Percentiles rank a stretch among this genome's conserved stretches.
phyloP scores from a whole-genome alignment of 768 basidiomycete genomes.

The Termitomyces sp. region DNA sequence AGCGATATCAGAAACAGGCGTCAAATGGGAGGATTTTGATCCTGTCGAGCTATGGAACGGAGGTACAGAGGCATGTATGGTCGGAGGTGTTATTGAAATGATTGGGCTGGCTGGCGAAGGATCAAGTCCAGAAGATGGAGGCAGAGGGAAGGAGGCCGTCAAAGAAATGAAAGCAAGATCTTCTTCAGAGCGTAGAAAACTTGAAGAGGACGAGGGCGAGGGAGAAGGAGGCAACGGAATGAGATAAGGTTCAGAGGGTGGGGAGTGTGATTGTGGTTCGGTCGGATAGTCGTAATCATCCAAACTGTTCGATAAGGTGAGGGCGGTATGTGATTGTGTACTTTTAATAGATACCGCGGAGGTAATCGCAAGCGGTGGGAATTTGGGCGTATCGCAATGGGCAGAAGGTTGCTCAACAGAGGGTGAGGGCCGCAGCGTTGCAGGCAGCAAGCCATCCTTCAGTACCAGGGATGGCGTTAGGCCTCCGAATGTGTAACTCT shows the following conservation, averaged over 20 bases:
- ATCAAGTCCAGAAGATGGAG: slow-evolving; percentile 10
- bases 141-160: slow-evolving; percentile 13
- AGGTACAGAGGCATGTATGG: slow-evolving; percentile 5
- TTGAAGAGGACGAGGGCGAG: slow-evolving; percentile 8
- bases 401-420: neutral
- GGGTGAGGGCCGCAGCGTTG: slow-evolving; percentile 8
- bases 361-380: neutral
- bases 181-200: neutral
- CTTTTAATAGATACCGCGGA: neutral
- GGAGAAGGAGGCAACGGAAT: slow-evolving; percentile 16
- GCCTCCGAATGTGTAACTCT: slow-evolving; percentile 32
- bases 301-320: neutral
- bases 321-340: neutral
- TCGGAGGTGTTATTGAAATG: slow-evolving; percentile 10
- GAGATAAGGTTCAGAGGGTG: slow-evolving; percentile 7
- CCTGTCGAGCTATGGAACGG: slow-evolving; percentile 3
- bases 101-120: slow-evolving; percentile 2
- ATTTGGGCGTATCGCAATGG: neutral
- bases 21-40: slow-evolving; percentile 22
- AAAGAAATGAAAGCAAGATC: neutral
- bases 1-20: slow-evolving; percentile 25
- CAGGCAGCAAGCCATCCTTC: slow-evolving; percentile 4
- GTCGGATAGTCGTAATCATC: neutral
- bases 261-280: neutral
- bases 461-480: neutral